Evolutionary conservation across 352 stramenopile genomes (phyloP).

Genomic region (Chrysophaeum taylorii): DNA sequence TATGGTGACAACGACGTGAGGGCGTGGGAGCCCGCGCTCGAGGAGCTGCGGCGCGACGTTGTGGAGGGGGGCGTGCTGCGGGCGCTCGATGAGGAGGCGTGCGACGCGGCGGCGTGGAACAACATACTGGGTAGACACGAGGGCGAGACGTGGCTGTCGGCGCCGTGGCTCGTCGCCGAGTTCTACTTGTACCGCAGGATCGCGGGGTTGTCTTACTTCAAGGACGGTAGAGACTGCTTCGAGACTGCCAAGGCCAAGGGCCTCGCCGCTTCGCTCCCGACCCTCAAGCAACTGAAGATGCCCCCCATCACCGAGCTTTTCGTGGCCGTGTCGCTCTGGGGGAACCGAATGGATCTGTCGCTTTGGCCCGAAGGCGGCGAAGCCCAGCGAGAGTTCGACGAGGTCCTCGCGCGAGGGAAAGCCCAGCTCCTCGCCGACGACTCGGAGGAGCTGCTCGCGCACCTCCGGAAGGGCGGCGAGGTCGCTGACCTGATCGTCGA

Average conservation of each 20-base stretch:
- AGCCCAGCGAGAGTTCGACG: constrained; percentile 40
- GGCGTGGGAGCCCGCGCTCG: constrained; percentile 30
- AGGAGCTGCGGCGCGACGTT: constrained; percentile 35
- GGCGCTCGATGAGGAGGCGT: constrained; percentile 28
- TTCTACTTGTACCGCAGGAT: constrained; percentile 65
- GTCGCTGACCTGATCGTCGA: constrained; percentile 65
- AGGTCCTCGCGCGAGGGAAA: constrained; percentile 42
- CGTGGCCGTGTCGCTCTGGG: constrained; percentile 52
- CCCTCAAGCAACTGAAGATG: constrained; percentile 36
- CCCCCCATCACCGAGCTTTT: constrained; percentile 37
- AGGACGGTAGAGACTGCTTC: constrained; percentile 52
- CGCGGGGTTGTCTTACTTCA: constrained; percentile 50
- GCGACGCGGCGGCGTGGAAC: constrained; percentile 53
- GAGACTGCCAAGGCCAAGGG: constrained; percentile 47
- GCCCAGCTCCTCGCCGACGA: constrained; percentile 65
- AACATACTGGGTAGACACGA: constrained; percentile 48
- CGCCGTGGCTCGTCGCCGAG: constrained; percentile 62
- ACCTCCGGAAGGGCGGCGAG: constrained; percentile 37
- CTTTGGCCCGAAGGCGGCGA: constrained; percentile 41
- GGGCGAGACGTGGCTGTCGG: constrained; percentile 55
- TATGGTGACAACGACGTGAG: constrained; percentile 54
- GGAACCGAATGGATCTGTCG: constrained; percentile 65
- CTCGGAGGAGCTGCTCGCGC: constrained; percentile 37
- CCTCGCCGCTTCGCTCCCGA: constrained; percentile 43
- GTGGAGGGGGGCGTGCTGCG: constrained; percentile 31